Evolutionary conservation across 106 monocot species (phyloP).

Genomic region (Platanthera guangdongensis): DNA sequence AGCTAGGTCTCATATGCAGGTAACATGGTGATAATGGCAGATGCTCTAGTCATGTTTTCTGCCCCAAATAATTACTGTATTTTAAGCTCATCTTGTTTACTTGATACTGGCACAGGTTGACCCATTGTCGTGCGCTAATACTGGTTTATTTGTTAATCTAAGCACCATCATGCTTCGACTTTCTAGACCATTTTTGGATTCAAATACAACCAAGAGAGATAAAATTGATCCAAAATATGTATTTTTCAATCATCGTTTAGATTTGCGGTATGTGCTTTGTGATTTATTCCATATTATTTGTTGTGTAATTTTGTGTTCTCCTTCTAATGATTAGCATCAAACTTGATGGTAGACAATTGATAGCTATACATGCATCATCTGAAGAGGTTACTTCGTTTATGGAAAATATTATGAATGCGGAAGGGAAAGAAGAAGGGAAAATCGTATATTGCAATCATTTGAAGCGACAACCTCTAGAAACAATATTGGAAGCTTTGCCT

Average conservation of each 20-base stretch:
- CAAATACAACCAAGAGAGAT: slow-evolving; percentile 49
- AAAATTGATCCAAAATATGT: slow-evolving; percentile 84
- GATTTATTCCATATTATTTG: slow-evolving; percentile 7
- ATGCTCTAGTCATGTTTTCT: not conserved
- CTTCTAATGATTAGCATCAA: slow-evolving; percentile 1
- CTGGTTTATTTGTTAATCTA: slow-evolving; percentile 84
- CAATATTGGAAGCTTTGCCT: slow-evolving; percentile 15
- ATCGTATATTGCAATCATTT: slow-evolving; percentile 34
- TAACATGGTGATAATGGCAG: slow-evolving; percentile 11
- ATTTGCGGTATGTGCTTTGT: slow-evolving; percentile 42
- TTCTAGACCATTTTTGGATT: slow-evolving; percentile 97
- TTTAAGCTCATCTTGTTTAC: not conserved
- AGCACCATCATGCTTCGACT: slow-evolving; percentile 94
- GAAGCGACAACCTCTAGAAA: slow-evolving; percentile 60
- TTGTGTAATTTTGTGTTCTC: slow-evolving; percentile 3
- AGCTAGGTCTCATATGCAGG: slow-evolving; percentile 84
- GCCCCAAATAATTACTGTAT: not conserved
- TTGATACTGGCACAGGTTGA: slow-evolving; percentile 43
- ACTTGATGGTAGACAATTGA: slow-evolving; percentile 59
- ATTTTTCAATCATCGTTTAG: slow-evolving; percentile 55
- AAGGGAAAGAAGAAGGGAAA: slow-evolving; percentile 12
- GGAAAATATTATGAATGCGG: slow-evolving; percentile 18
- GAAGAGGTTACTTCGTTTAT: slow-evolving; percentile 73
- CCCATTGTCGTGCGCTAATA: slow-evolving; percentile 62
- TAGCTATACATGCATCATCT: slow-evolving; percentile 73